Evolutionary conservation across 257 asterid species (phyloP).

Genomic region (Solanum tarijense): DNA sequence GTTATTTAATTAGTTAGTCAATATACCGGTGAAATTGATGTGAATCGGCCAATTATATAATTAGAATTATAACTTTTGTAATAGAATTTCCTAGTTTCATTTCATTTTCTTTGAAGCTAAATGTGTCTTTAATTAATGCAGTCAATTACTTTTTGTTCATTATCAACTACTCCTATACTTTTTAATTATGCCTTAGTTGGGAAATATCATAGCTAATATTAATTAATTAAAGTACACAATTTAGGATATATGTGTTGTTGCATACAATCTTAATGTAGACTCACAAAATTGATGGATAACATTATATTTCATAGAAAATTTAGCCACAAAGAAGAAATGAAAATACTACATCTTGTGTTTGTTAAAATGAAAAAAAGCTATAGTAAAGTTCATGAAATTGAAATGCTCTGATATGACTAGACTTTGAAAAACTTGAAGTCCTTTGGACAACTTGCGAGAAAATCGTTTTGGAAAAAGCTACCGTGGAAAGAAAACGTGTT

Average conservation of each 20-base stretch:
- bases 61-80: neutral
- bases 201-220: neutral
- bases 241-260: neutral
- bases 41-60: neutral
- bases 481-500: neutral
- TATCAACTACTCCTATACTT: neutral
- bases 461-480: neutral
- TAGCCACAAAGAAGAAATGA: neutral
- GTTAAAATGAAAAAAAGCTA: neutral
- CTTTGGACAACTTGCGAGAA: neutral
- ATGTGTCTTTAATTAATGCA: neutral
- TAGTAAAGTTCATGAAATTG: neutral
- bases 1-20: neutral
- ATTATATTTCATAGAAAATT: neutral
- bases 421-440: neutral
- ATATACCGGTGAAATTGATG: neutral
- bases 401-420: neutral
- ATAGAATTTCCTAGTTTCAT: neutral
- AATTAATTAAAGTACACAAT: neutral
- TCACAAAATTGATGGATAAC: neutral
- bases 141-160: slow-evolving; percentile 3
- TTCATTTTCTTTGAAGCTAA: neutral
- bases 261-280: neutral
- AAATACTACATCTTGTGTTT: neutral
- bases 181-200: neutral